Conservation (phyloP, 352 stramenopile genomes). For the Pythium folliculosum region DNA sequence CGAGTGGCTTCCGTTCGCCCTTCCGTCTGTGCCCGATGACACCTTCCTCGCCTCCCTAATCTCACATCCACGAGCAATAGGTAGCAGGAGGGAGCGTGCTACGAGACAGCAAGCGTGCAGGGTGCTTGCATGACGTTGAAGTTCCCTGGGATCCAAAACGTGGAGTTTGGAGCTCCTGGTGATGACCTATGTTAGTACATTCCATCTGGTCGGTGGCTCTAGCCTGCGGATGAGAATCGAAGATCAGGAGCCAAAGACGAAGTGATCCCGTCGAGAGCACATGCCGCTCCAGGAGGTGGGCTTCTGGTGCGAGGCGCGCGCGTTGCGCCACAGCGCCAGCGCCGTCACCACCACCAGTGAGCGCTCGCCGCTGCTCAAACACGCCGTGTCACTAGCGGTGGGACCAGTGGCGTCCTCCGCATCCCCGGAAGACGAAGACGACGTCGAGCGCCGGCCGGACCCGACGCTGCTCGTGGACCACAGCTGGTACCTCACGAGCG, state of each 20-base stretch:
- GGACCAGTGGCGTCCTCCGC: background rate
- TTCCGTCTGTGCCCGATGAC: too few relatives aligned
- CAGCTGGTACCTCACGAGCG: constrained; percentile 41
- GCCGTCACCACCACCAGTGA: background rate
- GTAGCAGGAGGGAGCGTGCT: too few relatives aligned
- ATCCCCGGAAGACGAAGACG: constrained; percentile 4
- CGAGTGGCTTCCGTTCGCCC: too few relatives aligned
- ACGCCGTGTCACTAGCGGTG: background rate
- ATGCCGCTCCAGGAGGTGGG: constrained; percentile 24
- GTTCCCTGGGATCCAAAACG: background rate
- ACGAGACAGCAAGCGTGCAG: too few relatives aligned
- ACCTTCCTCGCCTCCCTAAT: too few relatives aligned
- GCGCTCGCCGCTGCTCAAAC: constrained; percentile 10
- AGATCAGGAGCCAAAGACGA: background rate
- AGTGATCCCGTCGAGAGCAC: background rate
- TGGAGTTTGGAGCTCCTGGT: too few relatives aligned
- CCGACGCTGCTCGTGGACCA: constrained; percentile 55
- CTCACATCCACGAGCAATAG: too few relatives aligned
- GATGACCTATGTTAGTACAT: background rate
- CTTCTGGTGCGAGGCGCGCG: constrained; percentile 19
- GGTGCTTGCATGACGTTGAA: background rate
- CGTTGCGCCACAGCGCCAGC: constrained; percentile 8
- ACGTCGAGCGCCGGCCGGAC: constrained; percentile 35
- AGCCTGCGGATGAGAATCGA: background rate
- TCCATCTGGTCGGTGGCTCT: background rate